Evolutionary conservation across 108 stramenopile species (phyloP).

Genomic region (Pinguiococcus pyrenoidosus): DNA sequence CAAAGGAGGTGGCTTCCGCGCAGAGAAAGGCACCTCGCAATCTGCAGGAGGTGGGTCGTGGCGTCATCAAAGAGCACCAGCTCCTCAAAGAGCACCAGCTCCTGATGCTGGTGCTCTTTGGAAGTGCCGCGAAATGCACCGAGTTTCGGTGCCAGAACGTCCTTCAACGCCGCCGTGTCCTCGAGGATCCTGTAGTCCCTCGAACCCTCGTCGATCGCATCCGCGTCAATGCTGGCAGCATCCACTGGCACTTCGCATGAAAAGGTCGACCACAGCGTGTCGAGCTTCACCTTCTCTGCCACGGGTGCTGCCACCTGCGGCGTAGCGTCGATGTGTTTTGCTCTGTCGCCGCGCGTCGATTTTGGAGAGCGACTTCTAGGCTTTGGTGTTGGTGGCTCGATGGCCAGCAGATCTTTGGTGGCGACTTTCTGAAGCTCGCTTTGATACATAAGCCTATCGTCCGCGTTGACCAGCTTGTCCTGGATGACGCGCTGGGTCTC

Average conservation of each 20-base stretch:
- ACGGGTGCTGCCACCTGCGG: too few species aligned
- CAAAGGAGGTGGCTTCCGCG: constrained; percentile 64
- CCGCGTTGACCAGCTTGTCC: constrained; percentile 63
- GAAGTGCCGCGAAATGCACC: constrained; percentile 69
- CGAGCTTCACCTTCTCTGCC: too few species aligned
- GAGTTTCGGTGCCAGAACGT: constrained; percentile 68
- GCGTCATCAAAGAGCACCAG: constrained; percentile 83
- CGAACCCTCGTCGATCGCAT: too few species aligned
- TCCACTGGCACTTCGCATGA: constrained; percentile 49
- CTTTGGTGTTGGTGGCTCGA: constrained; percentile 30
- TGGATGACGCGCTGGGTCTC: too few species aligned
- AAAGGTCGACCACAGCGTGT: too few species aligned
- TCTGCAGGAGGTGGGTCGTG: constrained; percentile 60
- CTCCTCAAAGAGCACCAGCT: constrained; percentile 53
- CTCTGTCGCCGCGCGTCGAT: constrained; percentile 58
- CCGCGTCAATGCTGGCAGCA: constrained; percentile 52
- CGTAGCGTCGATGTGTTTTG: constrained; percentile 63
- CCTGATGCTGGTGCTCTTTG: constrained; percentile 52
- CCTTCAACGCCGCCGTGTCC: constrained; percentile 58
- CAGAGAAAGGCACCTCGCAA: constrained; percentile 63
- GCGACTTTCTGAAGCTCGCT: too few species aligned
- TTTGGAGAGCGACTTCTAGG: constrained; percentile 38
- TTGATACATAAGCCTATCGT: constrained; percentile 53
- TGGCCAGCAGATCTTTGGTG: constrained; percentile 46
- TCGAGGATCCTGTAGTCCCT: too few species aligned